phyloP scores from a whole-genome alignment of 352 stramenopile genomes.

The Globisporangium sylvaticum region DNA sequence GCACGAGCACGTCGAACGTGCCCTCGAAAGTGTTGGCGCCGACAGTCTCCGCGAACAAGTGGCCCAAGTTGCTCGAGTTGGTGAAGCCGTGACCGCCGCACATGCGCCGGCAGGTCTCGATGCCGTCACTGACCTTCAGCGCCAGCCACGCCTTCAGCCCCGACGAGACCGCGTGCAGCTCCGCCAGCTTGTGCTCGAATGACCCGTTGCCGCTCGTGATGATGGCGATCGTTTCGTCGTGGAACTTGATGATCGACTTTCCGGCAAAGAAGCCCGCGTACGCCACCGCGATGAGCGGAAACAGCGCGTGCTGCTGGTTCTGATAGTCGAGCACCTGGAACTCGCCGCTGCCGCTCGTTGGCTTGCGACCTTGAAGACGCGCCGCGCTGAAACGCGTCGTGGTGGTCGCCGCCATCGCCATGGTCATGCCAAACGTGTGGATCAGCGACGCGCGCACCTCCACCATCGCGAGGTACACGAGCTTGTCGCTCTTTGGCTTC shows the following conservation, averaged over 20 bases:
- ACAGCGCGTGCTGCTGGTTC: conserved; percentile 35
- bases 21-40: conserved; percentile 60
- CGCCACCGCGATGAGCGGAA: conserved; percentile 36
- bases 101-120: conserved; percentile 28
- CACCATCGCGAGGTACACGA: conserved; percentile 44
- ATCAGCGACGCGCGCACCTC: conserved; percentile 16
- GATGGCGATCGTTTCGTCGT: conserved; percentile 21
- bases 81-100: conserved; percentile 23
- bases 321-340: conserved; percentile 40
- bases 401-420: conserved; percentile 21
- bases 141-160: conserved; percentile 43
- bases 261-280: conserved; percentile 37
- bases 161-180: conserved; percentile 36
- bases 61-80: conserved; percentile 18
- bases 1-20: conserved; percentile 66
- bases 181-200: conserved; percentile 25
- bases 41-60: conserved; percentile 32
- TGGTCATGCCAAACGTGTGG: not conserved
- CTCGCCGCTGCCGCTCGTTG: conserved; percentile 18
- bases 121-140: conserved; percentile 27
- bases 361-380: conserved; percentile 23
- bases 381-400: conserved; percentile 28
- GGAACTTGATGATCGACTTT: conserved; percentile 16
- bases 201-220: conserved; percentile 17
- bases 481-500: conserved; percentile 57